A percentile compares a stretch with the other conserved stretches of the same genome.
Conservation (phyloP, 2,329 filamentous ascomycete species). For the Fusarium sambucinum region DNA sequence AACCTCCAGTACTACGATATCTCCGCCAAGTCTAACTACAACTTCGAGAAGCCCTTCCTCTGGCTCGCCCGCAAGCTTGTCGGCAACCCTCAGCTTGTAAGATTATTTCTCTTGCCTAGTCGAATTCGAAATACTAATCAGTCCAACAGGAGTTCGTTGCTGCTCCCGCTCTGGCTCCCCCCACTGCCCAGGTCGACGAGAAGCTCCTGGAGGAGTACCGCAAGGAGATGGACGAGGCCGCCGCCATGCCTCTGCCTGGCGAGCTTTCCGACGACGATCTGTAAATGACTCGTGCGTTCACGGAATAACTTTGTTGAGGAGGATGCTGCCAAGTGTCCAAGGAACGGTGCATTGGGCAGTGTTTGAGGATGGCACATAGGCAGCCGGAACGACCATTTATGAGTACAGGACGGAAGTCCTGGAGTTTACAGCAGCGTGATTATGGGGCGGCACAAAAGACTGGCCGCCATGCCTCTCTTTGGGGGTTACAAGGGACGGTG, state of each 20-base stretch:
- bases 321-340: constrained; percentile 43
- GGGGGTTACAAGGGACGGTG: constrained; percentile 50
- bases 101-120: constrained; percentile 2
- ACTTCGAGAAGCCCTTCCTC: constrained; percentile 99
- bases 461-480: constrained; percentile 49
- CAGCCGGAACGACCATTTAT: constrained; percentile 56
- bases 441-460: constrained; percentile 50
- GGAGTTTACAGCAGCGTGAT: constrained; percentile 54
- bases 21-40: constrained; percentile 99
- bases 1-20: constrained; percentile 99
- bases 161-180: constrained; percentile 91
- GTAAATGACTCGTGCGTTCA: constrained; percentile 58
- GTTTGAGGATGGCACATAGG: constrained; percentile 50
- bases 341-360: constrained; percentile 42
- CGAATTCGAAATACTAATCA: constrained; percentile 45
- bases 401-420: constrained; percentile 51
- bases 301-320: constrained; percentile 49
- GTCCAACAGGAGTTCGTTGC: constrained; percentile 88
- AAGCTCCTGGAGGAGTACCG: constrained; percentile 83
- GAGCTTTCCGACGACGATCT: constrained; percentile 86
- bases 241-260: constrained; percentile 87
- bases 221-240: constrained; percentile 88
- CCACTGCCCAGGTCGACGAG: constrained; percentile 90
- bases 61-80: constrained; percentile 99
- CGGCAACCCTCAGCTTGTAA: constrained; percentile 75